A percentile compares a stretch with the other conserved stretches of the same genome.
Conservation (phyloP, 2,329 filamentous ascomycete genomes). For the Penicillium freii region DNA sequence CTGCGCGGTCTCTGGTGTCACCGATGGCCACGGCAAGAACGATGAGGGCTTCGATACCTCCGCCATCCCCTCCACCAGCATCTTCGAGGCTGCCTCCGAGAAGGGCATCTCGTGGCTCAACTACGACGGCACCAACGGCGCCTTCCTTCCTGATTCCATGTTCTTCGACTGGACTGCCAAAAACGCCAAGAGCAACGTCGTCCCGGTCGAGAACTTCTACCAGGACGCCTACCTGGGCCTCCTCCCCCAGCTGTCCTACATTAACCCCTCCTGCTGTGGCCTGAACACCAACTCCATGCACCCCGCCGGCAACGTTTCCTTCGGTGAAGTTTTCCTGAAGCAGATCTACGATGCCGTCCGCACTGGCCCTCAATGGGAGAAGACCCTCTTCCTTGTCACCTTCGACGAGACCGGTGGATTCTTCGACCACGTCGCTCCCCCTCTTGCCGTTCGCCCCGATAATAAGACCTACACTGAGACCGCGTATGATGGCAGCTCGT, state of each 20-base stretch:
- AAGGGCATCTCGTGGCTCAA: conserved; percentile 34
- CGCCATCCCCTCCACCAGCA: conserved; percentile 32
- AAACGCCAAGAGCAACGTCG: conserved; percentile 26
- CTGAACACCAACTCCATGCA: conserved; percentile 32
- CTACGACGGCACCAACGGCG: conserved; percentile 34
- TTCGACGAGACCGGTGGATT: conserved; percentile 41
- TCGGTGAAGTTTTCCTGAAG: conserved; percentile 39
- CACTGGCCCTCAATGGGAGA: conserved; percentile 37
- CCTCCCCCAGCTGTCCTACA: conserved; percentile 34
- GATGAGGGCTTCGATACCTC: conserved; percentile 28
- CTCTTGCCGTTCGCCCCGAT: conserved; percentile 35
- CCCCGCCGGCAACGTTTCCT: conserved; percentile 35
- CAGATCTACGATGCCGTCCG: conserved; percentile 39
- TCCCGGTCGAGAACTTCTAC: conserved; percentile 34
- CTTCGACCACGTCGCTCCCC: conserved; percentile 38
- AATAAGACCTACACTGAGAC: conserved; percentile 37
- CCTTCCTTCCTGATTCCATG: conserved; percentile 27
- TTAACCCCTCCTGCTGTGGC: conserved; percentile 40
- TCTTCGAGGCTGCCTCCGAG: conserved; percentile 38
- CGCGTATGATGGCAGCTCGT: conserved; percentile 23
- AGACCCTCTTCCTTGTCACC: conserved; percentile 36
- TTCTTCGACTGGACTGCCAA: conserved; percentile 33
- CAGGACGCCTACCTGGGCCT: conserved; percentile 31
- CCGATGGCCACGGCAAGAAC: conserved; percentile 30
- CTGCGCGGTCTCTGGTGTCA: conserved; percentile 26